Conservation (phyloP, 148 eudicot species). For the Talinum fruticosum region DNA sequence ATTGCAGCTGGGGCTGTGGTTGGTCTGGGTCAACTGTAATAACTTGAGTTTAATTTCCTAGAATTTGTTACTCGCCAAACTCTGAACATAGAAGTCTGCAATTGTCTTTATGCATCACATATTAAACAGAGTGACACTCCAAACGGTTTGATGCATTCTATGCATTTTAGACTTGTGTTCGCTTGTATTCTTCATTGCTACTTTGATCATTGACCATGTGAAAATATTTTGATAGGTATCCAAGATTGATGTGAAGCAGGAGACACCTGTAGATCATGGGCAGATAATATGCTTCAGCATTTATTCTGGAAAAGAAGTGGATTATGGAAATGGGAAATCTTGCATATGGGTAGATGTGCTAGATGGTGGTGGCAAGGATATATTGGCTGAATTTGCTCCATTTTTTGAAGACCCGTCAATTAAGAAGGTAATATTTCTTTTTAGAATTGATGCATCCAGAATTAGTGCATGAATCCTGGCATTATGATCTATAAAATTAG, state of each 20-base stretch:
- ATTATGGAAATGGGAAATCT: conserved; percentile 83
- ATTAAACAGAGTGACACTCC: background rate
- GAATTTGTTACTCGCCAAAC: too few relatives aligned
- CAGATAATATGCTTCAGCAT: conserved; percentile 97
- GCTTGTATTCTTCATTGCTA: conserved; percentile 6
- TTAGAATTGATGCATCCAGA: background rate
- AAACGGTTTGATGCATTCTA: background rate
- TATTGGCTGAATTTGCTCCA: conserved; percentile 74
- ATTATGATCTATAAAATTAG: too few relatives aligned
- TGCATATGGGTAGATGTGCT: conserved; percentile 97
- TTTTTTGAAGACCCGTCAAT: conserved; percentile 84
- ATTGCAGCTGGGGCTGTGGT: background rate
- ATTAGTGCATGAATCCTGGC: background rate
- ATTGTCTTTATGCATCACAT: background rate
- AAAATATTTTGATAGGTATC: conserved; percentile 55
- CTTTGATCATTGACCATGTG: conserved; percentile 16
- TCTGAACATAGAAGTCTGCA: background rate
- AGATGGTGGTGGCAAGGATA: conserved; percentile 75
- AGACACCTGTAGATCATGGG: conserved; percentile 93
- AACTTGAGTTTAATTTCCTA: background rate
- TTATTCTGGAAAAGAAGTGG: conserved; percentile 71
- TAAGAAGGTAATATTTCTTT: conserved; percentile 52
- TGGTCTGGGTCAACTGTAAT: background rate
- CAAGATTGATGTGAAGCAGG: conserved; percentile 86
- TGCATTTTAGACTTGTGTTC: background rate